Percentiles rank a stretch among this genome's conserved stretches.
Conservation (phyloP, 169 alveolate species). For the Haemoproteus tartakovskyi region DNA sequence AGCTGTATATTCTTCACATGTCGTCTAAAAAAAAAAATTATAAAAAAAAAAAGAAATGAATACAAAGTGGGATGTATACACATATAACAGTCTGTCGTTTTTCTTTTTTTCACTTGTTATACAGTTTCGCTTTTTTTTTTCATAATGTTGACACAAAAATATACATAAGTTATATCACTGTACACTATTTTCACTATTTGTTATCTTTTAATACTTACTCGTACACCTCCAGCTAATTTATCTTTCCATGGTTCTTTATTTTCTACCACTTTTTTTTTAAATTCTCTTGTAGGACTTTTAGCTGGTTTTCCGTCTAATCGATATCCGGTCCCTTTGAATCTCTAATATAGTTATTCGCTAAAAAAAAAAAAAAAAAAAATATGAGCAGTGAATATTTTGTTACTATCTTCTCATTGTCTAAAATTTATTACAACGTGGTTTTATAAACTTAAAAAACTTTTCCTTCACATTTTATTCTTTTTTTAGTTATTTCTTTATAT, state of each 20-base stretch:
- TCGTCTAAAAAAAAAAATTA: slow-evolving; percentile 59
- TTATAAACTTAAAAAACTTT: too few relatives aligned
- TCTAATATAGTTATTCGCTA: too few relatives aligned
- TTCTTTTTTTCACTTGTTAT: neutral
- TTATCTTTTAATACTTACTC: slow-evolving; percentile 63
- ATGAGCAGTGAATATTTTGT: too few relatives aligned
- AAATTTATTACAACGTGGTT: too few relatives aligned
- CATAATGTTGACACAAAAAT: too few relatives aligned
- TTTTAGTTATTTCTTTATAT: slow-evolving; percentile 46
- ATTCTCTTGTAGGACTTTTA: slow-evolving; percentile 35
- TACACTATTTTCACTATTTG: neutral
- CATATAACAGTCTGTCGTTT: neutral
- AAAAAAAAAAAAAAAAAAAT: too few relatives aligned
- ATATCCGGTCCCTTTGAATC: slow-evolving; percentile 63
- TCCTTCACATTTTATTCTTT: neutral
- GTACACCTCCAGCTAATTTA: slow-evolving; percentile 72
- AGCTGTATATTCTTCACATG: slow-evolving; percentile 76
- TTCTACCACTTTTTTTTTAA: slow-evolving; percentile 32
- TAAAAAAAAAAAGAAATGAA: too few relatives aligned
- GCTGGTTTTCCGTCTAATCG: slow-evolving; percentile 61
- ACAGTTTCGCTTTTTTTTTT: neutral
- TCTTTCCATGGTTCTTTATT: slow-evolving; percentile 74
- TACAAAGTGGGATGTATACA: neutral
- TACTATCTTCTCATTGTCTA: too few relatives aligned
- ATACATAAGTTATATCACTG: too few relatives aligned